Conservation (phyloP, 2,329 filamentous ascomycete genomes). For the Cladosporium sp. region DNA sequence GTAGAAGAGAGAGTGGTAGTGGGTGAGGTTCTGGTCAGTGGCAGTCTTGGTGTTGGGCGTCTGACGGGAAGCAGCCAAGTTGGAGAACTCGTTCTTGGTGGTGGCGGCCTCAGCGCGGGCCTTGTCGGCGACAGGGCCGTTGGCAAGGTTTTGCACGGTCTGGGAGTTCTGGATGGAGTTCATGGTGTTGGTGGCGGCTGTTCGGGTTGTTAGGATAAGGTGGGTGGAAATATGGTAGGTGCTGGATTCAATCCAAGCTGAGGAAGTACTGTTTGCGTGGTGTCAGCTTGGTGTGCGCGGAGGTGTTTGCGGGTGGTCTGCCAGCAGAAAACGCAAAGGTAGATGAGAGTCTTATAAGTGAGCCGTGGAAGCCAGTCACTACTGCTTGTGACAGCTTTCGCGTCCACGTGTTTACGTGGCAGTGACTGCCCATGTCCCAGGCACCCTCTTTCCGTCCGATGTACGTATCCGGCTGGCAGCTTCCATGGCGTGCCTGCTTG, state of each 20-base stretch:
- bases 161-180: constrained; percentile 47
- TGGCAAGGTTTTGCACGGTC: constrained; percentile 45
- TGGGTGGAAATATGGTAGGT: neutral
- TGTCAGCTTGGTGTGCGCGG: neutral
- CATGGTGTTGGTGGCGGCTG: constrained; percentile 48
- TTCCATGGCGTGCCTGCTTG: neutral
- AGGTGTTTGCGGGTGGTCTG: constrained; percentile 4
- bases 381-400: neutral
- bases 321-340: neutral
- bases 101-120: constrained; percentile 54
- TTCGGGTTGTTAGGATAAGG: constrained; percentile 1
- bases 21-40: constrained; percentile 60
- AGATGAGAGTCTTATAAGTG: neutral
- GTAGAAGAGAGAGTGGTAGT: constrained; percentile 66
- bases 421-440: constrained; percentile 3
- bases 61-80: constrained; percentile 52
- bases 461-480: constrained; percentile 3
- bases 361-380: neutral
- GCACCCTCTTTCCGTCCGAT: constrained; percentile 8
- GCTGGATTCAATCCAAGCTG: neutral
- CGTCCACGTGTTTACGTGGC: neutral
- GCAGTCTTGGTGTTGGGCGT: constrained; percentile 52
- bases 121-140: constrained; percentile 54
- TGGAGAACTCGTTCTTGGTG: constrained; percentile 55
- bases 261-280: constrained; percentile 5